Evolutionary conservation across 495 filamentous ascomycete species (phyloP), one percentile per base, ranked within the genome.

Genomic region (Chaetomium fimeti): DNA sequence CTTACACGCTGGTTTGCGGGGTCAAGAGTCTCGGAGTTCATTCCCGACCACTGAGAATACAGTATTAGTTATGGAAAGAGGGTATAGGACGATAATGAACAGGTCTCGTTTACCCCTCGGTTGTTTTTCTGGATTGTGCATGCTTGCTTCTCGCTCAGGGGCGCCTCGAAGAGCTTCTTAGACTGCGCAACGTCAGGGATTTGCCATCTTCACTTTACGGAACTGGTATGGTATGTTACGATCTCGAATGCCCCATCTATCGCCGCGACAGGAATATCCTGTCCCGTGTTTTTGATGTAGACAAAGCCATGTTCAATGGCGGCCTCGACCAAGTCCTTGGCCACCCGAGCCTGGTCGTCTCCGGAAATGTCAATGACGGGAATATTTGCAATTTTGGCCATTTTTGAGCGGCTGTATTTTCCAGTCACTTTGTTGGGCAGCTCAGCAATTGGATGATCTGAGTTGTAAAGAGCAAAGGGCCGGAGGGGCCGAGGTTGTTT

Each of bases 21-120:
- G 75, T 97, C 93, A 27, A 97, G 80, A 0, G 87, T 93, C 74
- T 98, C 93, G 11, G 85, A 83, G 69, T 94, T 89, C 90, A 96
- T 93, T 5, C 85, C 85, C 2, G 88, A 85, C 94, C 94, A 98
- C 71, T 74, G 51, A 0, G 6, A 24, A 20, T n/a, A n/a, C n/a
- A 5, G 15, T 5, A 59, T 63, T 4, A 63, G 40, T 4, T 12
- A 27, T 55, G 16, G 0, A 16, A 18, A 49, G 1, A 49, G 16
- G 15, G 2, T 6, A 12, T 22, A 18, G 13, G 22, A 58, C 36
- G n/a, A 18, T 25, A 1, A 11, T 36, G 16, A 42, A 22, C 6
- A 36, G 32, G 32, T 36, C 32, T n/a, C 2, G 63, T 70, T 48
- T 60, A 73, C 72, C 25, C 93, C 94, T 38, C 85, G 85, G 67